phyloP scores from a whole-genome alignment of 2,329 filamentous ascomycete species.

The Xylaria sp. region DNA sequence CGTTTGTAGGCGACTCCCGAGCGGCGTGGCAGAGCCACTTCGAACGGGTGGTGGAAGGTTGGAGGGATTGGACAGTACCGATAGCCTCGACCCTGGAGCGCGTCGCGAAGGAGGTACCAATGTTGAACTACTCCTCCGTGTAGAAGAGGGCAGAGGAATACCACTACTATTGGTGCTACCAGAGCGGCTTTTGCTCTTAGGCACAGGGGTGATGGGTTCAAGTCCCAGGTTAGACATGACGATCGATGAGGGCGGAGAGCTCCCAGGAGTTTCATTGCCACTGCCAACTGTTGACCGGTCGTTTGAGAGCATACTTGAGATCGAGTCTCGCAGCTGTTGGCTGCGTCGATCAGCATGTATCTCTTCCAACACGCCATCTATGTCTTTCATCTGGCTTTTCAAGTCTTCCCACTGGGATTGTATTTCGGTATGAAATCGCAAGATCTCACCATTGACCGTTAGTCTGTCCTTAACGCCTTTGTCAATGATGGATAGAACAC shows the following conservation, averaged over 20 bases:
- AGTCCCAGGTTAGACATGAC: constrained; percentile 63
- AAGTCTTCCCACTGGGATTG: constrained; percentile 80
- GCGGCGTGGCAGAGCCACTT: constrained; percentile 58
- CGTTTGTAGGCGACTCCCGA: constrained; percentile 49
- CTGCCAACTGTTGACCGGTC: constrained; percentile 76
- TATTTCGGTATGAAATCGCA: constrained; percentile 85
- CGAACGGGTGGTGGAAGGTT: constrained; percentile 43
- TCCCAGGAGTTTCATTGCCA: constrained; percentile 72
- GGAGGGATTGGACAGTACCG: constrained; percentile 49
- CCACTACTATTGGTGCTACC: constrained; percentile 53
- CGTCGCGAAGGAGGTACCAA: constrained; percentile 52
- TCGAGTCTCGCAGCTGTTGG: constrained; percentile 85
- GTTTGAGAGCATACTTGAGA: constrained; percentile 88
- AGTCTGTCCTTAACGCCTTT: constrained; percentile 94
- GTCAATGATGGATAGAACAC: constrained; percentile 90
- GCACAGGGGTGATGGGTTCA: constrained; percentile 52
- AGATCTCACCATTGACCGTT: constrained; percentile 94
- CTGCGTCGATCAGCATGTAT: constrained; percentile 66
- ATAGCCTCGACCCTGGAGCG: constrained; percentile 50
- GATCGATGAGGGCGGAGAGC: constrained; percentile 66
- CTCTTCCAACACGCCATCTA: constrained; percentile 78
- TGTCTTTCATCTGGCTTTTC: constrained; percentile 76
- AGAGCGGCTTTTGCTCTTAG: constrained; percentile 54
- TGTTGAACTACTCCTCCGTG: constrained; percentile 53
- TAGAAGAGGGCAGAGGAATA: constrained; percentile 49